A percentile compares a stretch with the other conserved stretches of the same genome.
phyloP scores from a whole-genome alignment of 2,329 filamentous ascomycete genomes.

The Tolypocladium tundrense region DNA sequence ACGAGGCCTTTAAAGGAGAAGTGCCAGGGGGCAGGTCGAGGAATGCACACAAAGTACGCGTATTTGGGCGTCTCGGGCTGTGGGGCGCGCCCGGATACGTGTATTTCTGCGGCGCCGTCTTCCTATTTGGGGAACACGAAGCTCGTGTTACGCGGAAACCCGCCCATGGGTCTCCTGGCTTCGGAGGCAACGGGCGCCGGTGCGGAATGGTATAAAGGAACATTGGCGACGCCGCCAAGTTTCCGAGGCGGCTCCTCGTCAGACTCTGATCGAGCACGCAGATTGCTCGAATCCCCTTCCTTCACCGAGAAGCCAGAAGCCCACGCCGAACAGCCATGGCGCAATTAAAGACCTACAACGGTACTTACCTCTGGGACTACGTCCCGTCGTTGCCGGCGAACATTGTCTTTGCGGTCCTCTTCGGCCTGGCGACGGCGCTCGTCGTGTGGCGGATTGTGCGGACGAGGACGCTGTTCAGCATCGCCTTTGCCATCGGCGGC shows the following conservation, averaged over 20 bases:
- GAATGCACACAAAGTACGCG: not conserved
- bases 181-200: not conserved
- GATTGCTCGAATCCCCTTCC: too few relatives aligned
- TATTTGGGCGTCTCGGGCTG: not conserved
- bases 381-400: slow-evolving; percentile 34
- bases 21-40: too few relatives aligned
- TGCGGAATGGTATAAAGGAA: not conserved
- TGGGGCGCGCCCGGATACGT: not conserved
- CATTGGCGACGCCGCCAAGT: not conserved
- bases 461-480: slow-evolving; percentile 38
- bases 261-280: not conserved
- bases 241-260: not conserved
- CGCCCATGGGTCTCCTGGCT: not conserved
- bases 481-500: slow-evolving; percentile 36
- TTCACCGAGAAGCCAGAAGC: too few relatives aligned
- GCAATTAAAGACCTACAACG: slow-evolving; percentile 17
- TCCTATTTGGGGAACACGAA: too few relatives aligned
- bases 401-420: slow-evolving; percentile 34
- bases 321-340: slow-evolving; percentile 12
- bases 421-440: slow-evolving; percentile 29
- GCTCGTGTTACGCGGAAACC: not conserved
- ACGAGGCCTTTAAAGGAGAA: too few relatives aligned
- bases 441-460: slow-evolving; percentile 31
- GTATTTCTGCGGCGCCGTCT: not conserved
- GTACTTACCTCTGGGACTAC: slow-evolving; percentile 23